Evolutionary conservation across 192 early-diverging fungal species (phyloP).

Genomic region (Coemansia sp.): DNA sequence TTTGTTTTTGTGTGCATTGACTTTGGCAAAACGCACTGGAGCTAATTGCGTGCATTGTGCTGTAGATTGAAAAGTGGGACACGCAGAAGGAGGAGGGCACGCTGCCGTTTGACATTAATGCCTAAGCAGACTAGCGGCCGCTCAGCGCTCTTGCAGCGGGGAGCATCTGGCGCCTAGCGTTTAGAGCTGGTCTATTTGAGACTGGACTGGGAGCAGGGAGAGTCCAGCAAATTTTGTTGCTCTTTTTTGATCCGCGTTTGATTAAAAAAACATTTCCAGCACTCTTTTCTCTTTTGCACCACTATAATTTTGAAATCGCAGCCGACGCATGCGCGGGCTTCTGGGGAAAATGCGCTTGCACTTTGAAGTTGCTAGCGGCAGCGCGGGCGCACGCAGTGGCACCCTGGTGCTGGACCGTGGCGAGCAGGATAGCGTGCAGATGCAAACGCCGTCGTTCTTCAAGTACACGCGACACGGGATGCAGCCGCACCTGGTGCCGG

Average conservation of each 20-base stretch:
- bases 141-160: too few species aligned
- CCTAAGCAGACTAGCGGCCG: conserved; percentile 7
- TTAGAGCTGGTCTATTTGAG: not conserved
- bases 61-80: conserved; percentile 54
- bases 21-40: not conserved
- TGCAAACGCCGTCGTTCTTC: conserved; percentile 42
- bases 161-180: not conserved
- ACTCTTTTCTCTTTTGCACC: too few species aligned
- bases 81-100: conserved; percentile 47
- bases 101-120: conserved; percentile 28
- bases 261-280: not conserved
- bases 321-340: not conserved
- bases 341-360: conserved; percentile 26
- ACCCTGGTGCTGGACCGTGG: conserved; percentile 19
- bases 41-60: not conserved
- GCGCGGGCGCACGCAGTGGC: conserved; percentile 19
- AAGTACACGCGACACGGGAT: conserved; percentile 47
- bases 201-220: not conserved
- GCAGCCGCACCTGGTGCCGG: conserved; percentile 48
- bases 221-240: not conserved
- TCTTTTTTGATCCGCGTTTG: not conserved
- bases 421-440: not conserved
- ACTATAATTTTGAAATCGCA: too few species aligned
- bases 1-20: not conserved
- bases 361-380: conserved; percentile 23